Evolutionary conservation across 2,329 filamentous ascomycete species (phyloP), one percentile per base, ranked within the genome.

Genomic region (Colletotrichum sidae): DNA sequence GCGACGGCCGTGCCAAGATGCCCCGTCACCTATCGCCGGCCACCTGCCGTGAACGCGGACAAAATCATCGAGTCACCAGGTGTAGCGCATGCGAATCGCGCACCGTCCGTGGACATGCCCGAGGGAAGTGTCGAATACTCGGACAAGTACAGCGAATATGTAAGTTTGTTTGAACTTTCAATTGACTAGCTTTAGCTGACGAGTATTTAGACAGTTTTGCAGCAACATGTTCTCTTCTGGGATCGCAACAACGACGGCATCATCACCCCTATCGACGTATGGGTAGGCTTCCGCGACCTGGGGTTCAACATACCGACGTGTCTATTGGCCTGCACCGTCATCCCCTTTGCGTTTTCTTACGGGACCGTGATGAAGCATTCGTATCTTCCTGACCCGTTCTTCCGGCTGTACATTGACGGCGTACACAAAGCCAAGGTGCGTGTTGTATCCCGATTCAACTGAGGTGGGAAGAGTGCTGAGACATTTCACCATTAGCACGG

Each of bases 311-410:
- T 77, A 6, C 46, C 74, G 4, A 77, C 79, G 60, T 80, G 76
- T 2, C 35, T 78, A 4, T 62, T 80, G 4, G 72, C 76, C 5
- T 47, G 73, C 10, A 64, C 81, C 1, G 73, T 81, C 33, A 77
- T 81, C 55, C 75, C 79, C 8, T 10, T 75, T n/a, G 75, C 73
- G 59, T 80, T 82, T 61, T 81, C 79, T 6, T 82, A 82, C 62
- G 77, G 78, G 2, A 81, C 80, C 0, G 71, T 74, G 1, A 67
- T 80, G 44, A 73, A 71, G 6, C 70, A 74, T 35, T 74, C 73
- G 1, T 73, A 67, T 47, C 1, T 77, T 0, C 78, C 78, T 0
- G 78, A 77, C 42, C 72, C 73, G 1, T 70, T 70, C 3, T 76
- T 77, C 41, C 64, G 77, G 13, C 67, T 80, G 6, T 76, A 75